Base-by-base conservation (phyloP, 1,284 basidiomycete species). In the Stereum hirsutum region DNA sequence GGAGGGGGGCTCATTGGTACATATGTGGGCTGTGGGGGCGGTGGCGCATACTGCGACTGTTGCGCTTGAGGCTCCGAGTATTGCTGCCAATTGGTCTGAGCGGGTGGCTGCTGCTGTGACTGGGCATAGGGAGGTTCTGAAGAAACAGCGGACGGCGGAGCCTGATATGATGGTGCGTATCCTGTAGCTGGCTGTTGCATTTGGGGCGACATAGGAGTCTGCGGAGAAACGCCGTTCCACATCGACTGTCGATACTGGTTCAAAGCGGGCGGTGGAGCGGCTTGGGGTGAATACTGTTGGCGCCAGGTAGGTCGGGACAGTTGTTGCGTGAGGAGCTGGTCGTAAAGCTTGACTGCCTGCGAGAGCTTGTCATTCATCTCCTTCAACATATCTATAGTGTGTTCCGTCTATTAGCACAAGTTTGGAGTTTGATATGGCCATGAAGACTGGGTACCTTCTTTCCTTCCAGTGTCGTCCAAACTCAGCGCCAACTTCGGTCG, bases 301-400 rank as follows among this genome's bases (percentile, higher is more conserved):
- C 6, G 71, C 52, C 84, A 85, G 26, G 74, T 64, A 3, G 82
- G 81, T 35, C 77, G 78, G 8, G 77, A 70, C 3, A 93, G 67
- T 53, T 96, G 93, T 43, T 90, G 78, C 27, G 91, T 91, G 36
- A 96, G 68, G 12, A 96, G 68, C 42, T 81, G 75, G 54, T 96
- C 92, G 59, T 96, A 97, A 2, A 95, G 66, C 51, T 85, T 84
- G 35, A 97, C 91, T 0, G 90, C 91, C 60, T 95, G 80, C 0
- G 89, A 88, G 2, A 97, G 69, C 60, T 96, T 94, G 47, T 87
- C 85, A 56, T 97, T 89, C 92, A 97, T 96, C 41, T 94, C 90
- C 6, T 79, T 70, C 15, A 98, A 67, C 56, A 91, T 71, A 58
- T 91, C 91, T 94, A 44, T 31, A 3, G 37, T 24, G 23, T 45